These are phyloP conservation scores for Termitomyces sp. DNA, from an alignment of 768 basidiomycete species.

Conservation along the genomic window DNA sequence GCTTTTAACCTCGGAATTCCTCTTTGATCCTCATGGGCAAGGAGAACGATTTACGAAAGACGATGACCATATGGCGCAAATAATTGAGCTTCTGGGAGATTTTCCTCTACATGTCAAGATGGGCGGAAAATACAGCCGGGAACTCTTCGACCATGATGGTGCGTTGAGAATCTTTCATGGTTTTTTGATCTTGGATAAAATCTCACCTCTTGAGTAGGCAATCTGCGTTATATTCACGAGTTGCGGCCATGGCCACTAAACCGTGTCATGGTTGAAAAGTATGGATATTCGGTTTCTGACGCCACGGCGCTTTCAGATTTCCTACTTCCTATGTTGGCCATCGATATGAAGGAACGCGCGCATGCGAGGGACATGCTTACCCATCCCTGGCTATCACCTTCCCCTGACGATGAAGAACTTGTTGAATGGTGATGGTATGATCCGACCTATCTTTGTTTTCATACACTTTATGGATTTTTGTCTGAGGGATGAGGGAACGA, in stretches of 20 bases:
- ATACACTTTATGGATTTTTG: neutral
- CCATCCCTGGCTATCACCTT: slow-evolving; percentile 64
- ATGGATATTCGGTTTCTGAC: slow-evolving; percentile 60
- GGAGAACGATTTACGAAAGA: slow-evolving; percentile 84
- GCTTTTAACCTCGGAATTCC: slow-evolving; percentile 84
- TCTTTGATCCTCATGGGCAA: slow-evolving; percentile 87
- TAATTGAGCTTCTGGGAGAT: slow-evolving; percentile 87
- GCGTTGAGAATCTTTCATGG: slow-evolving; percentile 16
- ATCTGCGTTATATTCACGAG: slow-evolving; percentile 66
- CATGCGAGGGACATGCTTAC: slow-evolving; percentile 69
- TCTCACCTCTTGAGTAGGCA: slow-evolving; percentile 33
- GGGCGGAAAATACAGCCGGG: slow-evolving; percentile 79
- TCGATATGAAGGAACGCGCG: slow-evolving; percentile 64
- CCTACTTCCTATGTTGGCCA: slow-evolving; percentile 68
- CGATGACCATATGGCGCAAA: slow-evolving; percentile 95
- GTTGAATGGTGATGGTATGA: slow-evolving; percentile 36
- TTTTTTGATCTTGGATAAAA: neutral
- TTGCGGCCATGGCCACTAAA: slow-evolving; percentile 79
- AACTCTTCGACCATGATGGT: slow-evolving; percentile 78
- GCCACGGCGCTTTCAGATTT: slow-evolving; percentile 59
- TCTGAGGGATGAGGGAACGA: neutral
- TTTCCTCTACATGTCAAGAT: slow-evolving; percentile 68
- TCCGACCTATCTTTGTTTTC: neutral
- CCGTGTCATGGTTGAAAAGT: slow-evolving; percentile 88
- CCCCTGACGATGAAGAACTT: slow-evolving; percentile 34